Percentiles rank a stretch among this genome's conserved stretches.
Conservation (phyloP, 1,284 basidiomycete genomes). For the Fistulinella staudtii region DNA sequence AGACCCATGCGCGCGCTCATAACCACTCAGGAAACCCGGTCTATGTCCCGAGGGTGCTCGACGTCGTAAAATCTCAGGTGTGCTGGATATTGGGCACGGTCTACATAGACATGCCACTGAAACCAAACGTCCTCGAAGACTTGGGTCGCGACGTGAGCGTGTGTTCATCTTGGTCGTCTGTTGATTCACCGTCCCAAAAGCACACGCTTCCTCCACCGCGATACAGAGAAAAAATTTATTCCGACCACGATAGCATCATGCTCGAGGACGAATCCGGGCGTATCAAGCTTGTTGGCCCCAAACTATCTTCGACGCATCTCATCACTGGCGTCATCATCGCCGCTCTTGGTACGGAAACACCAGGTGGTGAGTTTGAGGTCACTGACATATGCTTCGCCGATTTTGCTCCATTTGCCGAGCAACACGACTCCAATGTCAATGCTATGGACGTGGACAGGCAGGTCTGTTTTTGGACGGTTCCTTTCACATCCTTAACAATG, state of each 20-base stretch:
- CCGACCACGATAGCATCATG: conserved; percentile 77
- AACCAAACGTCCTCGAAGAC: conserved; percentile 96
- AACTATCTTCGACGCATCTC: conserved; percentile 49
- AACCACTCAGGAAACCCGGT: conserved; percentile 57
- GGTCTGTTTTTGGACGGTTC: conserved; percentile 8
- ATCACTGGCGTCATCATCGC: conserved; percentile 92
- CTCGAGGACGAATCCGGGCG: conserved; percentile 96
- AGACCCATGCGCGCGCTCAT: conserved; percentile 12
- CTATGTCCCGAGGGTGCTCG: conserved; percentile 82
- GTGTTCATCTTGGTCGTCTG: background rate
- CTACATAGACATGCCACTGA: conserved; percentile 97
- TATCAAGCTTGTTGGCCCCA: conserved; percentile 81
- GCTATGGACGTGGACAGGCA: conserved; percentile 50
- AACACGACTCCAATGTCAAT: conserved; percentile 30
- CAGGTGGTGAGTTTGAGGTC: conserved; percentile 90
- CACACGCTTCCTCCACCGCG: conserved; percentile 87
- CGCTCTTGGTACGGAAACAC: conserved; percentile 86
- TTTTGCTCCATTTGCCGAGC: conserved; percentile 52
- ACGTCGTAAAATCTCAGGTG: conserved; percentile 79
- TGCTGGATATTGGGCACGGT: conserved; percentile 94
- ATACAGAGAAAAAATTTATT: conserved; percentile 70
- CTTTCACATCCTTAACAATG: conserved; percentile 11
- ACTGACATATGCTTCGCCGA: conserved; percentile 87
- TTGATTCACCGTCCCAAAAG: conserved; percentile 39
- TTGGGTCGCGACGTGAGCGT: conserved; percentile 79